Evolutionary conservation across 2,329 filamentous ascomycete species (phyloP), one percentile per base, ranked within the genome.

Genomic region (Ascocoryne sarcoides): DNA sequence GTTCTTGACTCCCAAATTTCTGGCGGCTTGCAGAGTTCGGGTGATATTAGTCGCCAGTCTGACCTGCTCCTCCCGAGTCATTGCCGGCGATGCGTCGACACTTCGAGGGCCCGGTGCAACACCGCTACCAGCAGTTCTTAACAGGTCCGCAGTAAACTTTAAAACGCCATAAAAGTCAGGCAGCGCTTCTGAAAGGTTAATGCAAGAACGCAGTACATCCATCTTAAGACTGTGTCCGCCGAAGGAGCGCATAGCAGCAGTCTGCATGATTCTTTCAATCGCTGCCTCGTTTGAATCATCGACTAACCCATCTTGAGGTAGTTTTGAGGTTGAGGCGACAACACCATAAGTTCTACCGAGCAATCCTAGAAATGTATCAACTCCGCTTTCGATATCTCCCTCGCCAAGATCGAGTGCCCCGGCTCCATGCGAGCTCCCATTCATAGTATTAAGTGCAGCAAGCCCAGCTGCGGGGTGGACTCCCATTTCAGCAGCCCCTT

Each of bases 401-500:
- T 81, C 77, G 5, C 70, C 71, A 10, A 84, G 65, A 50, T 82
- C 77, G 21, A 82, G 65, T 2, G 69, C 73, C 23, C 71, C 67
- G 5, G 70, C 65, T 8, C 71, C 72, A 42, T 67, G 70, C 15
- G 60, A 62, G 31, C 69, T 69, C 1, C 69, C 67, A 42, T 65
- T 67, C 2, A 65, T 61, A 9, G 74, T 66, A 48, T 79, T 82
- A 20, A 92, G 66, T 10, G 82, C 80, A 18, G 87, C 80, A 37
- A 95, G 67, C 0, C 87, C 89, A 8, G 90, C 87, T 14, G 90
- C 90, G 30, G 92, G 92, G 63, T 96, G 90, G 26, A 98, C 86
- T 3, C 90, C 92, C 55, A 92, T 85, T 58, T 96, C 92, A n/a
- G 92, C 89, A 30, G 92, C 92, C 21, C 90, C 90, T 35, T 90